phyloP scores from a whole-genome alignment of 257 asterid genomes.

The Solanum bulbocastanum region DNA sequence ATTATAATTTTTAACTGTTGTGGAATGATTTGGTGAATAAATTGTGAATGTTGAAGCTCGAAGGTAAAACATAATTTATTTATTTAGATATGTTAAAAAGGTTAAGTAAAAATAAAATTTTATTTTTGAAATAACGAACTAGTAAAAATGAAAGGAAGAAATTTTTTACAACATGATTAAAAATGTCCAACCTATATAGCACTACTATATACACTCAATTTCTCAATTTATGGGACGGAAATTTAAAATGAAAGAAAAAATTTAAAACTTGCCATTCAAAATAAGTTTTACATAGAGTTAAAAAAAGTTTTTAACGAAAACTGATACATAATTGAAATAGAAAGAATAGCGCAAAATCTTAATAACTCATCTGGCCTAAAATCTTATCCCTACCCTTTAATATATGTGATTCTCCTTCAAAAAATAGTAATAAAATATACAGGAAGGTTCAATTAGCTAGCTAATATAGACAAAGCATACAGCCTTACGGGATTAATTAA shows the following conservation, averaged over 20 bases:
- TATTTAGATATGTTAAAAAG: too few relatives aligned
- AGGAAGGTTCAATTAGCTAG: background rate
- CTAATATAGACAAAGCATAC: background rate
- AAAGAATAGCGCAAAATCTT: too few relatives aligned
- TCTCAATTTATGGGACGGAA: too few relatives aligned
- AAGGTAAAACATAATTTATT: too few relatives aligned
- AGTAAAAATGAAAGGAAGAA: too few relatives aligned
- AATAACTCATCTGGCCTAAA: background rate
- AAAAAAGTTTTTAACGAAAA: too few relatives aligned
- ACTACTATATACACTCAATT: background rate
- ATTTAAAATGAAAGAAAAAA: too few relatives aligned
- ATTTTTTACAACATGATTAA: background rate
- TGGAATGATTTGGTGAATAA: background rate
- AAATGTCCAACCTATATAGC: background rate
- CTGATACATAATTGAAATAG: too few relatives aligned
- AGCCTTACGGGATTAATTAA: background rate
- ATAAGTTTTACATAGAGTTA: too few relatives aligned
- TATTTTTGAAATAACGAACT: too few relatives aligned
- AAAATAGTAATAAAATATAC: too few relatives aligned
- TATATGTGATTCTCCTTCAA: background rate
- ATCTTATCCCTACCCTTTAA: background rate
- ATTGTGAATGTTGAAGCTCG: too few relatives aligned
- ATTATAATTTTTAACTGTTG: background rate
- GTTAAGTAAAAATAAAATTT: accelerated
- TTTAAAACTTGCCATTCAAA: background rate